These are phyloP conservation scores for Mortierella sp. DNA, from an alignment of 371 early-diverging fungal genomes.

Conservation along the genomic window DNA sequence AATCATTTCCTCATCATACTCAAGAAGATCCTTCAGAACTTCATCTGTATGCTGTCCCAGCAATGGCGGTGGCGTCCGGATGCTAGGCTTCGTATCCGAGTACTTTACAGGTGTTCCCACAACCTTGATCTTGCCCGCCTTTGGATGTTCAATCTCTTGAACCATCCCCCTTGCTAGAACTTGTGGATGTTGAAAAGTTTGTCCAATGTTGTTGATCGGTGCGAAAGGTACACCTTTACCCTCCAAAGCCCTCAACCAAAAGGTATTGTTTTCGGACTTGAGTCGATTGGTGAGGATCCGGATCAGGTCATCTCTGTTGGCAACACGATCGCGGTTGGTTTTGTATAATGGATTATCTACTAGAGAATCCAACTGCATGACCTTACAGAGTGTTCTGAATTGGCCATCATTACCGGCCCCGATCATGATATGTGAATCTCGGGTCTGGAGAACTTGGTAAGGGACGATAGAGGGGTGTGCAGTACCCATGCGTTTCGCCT, in stretches of 20 bases:
- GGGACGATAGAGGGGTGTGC: slow-evolving; percentile 93
- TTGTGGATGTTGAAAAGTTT: slow-evolving; percentile 92
- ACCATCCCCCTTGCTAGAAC: slow-evolving; percentile 82
- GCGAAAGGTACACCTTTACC: slow-evolving; percentile 83
- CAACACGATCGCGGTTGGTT: slow-evolving; percentile 79
- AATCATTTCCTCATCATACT: slow-evolving; percentile 62
- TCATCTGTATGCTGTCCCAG: slow-evolving; percentile 90
- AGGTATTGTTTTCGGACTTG: slow-evolving; percentile 58
- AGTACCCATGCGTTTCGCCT: slow-evolving; percentile 89
- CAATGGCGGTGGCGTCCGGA: slow-evolving; percentile 86
- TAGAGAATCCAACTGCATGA: slow-evolving; percentile 65
- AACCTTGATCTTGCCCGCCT: slow-evolving; percentile 81
- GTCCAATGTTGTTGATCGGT: slow-evolving; percentile 86
- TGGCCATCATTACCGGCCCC: slow-evolving; percentile 93
- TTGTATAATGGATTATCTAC: slow-evolving; percentile 62
- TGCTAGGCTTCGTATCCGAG: slow-evolving; percentile 69
- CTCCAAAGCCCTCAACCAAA: slow-evolving; percentile 76
- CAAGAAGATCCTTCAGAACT: slow-evolving; percentile 70
- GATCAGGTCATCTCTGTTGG: slow-evolving; percentile 75
- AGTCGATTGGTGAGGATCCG: slow-evolving; percentile 64
- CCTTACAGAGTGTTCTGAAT: slow-evolving; percentile 73
- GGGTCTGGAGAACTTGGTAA: slow-evolving; percentile 88
- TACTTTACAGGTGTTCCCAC: slow-evolving; percentile 87
- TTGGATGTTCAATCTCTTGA: slow-evolving; percentile 84
- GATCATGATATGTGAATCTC: slow-evolving; percentile 86